phyloP scores from a whole-genome alignment of 2,329 filamentous ascomycete species.

The Nothopassalora personata region DNA sequence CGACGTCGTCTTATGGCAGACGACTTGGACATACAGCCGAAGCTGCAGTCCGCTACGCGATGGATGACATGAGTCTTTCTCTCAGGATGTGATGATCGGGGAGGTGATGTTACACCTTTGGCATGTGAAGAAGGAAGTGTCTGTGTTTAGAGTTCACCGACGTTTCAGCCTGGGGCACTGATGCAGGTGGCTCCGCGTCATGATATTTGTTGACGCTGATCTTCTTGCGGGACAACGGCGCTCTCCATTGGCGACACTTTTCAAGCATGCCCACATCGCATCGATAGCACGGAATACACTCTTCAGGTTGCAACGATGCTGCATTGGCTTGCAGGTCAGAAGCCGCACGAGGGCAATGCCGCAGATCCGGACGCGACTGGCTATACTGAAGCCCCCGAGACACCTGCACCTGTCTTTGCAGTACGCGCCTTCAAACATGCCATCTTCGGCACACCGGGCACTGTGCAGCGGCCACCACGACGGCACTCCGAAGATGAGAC shows the following conservation, averaged over 20 bases:
- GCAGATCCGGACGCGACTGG: slow-evolving; percentile 35
- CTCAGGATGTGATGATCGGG: not conserved
- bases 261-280: slow-evolving; percentile 4
- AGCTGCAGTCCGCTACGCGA: slow-evolving; percentile 37
- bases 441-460: slow-evolving; percentile 58
- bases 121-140: not conserved
- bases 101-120: not conserved
- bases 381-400: slow-evolving; percentile 54
- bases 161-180: not conserved
- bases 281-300: not conserved
- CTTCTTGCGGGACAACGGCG: not conserved
- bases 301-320: slow-evolving; percentile 22
- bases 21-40: slow-evolving; percentile 40
- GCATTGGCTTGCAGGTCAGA: slow-evolving; percentile 32
- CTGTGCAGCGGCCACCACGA: slow-evolving; percentile 38
- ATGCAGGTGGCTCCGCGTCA: not conserved
- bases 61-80: slow-evolving; percentile 11
- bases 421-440: slow-evolving; percentile 62
- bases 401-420: slow-evolving; percentile 61
- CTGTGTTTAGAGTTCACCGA: not conserved
- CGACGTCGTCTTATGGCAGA: slow-evolving; percentile 12
- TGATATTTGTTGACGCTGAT: not conserved
- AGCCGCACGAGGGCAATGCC: slow-evolving; percentile 22
- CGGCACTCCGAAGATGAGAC: slow-evolving; percentile 29
- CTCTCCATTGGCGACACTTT: not conserved